phyloP scores from a whole-genome alignment of 2,329 filamentous ascomycete genomes.

The Cladophialophora yegresii region DNA sequence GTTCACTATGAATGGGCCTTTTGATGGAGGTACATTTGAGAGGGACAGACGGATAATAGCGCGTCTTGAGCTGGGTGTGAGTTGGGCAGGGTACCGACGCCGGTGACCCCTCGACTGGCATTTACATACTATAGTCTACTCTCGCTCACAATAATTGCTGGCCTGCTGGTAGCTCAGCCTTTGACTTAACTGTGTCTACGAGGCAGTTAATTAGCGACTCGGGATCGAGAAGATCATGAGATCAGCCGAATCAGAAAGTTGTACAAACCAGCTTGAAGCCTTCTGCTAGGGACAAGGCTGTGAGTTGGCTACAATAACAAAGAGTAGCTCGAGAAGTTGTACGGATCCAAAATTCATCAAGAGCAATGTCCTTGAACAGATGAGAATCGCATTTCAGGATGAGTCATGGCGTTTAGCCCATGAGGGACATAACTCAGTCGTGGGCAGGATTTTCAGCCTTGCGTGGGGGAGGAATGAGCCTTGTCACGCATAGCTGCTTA shows the following conservation, averaged over 20 bases:
- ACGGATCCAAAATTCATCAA: no score
- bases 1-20: not conserved
- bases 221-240: not conserved
- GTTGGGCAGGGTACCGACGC: not conserved
- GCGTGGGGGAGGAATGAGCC: conserved; percentile 5
- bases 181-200: no score
- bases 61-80: not conserved
- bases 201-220: no score
- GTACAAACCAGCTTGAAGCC: not conserved
- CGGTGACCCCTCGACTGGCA: not conserved
- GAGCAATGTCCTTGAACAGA: no score
- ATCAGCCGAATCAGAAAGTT: no score
- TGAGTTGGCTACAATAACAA: not conserved
- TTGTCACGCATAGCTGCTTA: not conserved
- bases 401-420: not conserved
- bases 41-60: not conserved
- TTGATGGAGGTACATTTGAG: not conserved
- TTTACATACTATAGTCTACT: not conserved
- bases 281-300: not conserved
- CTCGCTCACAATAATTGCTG: not conserved
- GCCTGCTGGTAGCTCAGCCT: not conserved
- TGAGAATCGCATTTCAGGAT: not conserved
- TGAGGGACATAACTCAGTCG: not conserved
- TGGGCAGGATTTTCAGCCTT: conserved; percentile 11
- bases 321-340: not conserved